These are phyloP conservation scores for Galerina sulciceps DNA, from an alignment of 768 basidiomycete species.

Conservation along the genomic window DNA sequence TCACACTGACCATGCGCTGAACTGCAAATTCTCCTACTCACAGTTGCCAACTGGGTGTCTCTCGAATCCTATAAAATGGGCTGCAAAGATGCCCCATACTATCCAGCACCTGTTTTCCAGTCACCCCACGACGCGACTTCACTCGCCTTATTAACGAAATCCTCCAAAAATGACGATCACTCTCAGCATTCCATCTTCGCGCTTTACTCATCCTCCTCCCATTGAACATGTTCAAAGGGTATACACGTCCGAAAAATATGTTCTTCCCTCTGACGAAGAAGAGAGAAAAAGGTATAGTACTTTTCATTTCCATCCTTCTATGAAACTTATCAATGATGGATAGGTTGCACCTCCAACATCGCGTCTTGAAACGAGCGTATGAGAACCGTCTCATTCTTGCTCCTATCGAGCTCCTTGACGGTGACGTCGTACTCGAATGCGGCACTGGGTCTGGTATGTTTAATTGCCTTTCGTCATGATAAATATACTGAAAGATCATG, in stretches of 20 bases:
- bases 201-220: conserved; percentile 4
- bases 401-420: conserved; percentile 11
- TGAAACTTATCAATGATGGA: neutral
- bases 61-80: neutral
- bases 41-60: neutral
- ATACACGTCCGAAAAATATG: conserved; percentile 11
- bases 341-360: conserved; percentile 16
- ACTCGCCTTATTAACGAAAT: neutral
- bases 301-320: neutral
- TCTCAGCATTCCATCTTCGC: neutral
- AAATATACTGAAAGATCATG: neutral
- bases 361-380: conserved; percentile 9
- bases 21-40: neutral
- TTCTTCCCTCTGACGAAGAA: conserved; percentile 16
- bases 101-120: neutral
- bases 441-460: conserved; percentile 22
- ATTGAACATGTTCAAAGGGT: conserved; percentile 6
- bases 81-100: neutral
- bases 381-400: conserved; percentile 16
- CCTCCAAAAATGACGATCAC: conserved; percentile 9
- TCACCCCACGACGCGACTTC: neutral
- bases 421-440: conserved; percentile 19
- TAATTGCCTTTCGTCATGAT: neutral
- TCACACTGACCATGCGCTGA: neutral
- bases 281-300: conserved; percentile 15